Evolutionary conservation across 2,329 filamentous ascomycete species (phyloP), one percentile per base, ranked within the genome.

Genomic region (Thielaviopsis populi): DNA sequence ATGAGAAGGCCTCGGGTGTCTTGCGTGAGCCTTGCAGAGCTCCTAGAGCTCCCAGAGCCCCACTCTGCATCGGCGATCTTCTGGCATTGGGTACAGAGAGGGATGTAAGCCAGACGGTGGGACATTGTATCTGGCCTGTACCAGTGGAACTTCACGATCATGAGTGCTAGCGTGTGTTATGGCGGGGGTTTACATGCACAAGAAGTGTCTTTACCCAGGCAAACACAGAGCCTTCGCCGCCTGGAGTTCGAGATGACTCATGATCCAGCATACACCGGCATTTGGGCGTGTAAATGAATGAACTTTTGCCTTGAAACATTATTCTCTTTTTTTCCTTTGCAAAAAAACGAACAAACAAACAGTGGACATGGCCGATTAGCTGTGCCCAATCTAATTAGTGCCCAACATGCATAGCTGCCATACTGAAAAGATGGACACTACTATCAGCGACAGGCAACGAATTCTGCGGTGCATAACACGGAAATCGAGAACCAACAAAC

Each of bases 321-420:
- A 56, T 7, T 1, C 7, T 33, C 1, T 17, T 56, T 37, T 56
- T 30, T 8, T 17, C 19, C 8, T 3, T 19, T n/a, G 6, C n/a
- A 10, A n/a, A 30, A 27, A 24, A 53, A 53, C n/a, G n/a, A n/a
- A n/a, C n/a, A n/a, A n/a, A n/a, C n/a, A n/a, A n/a, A 19, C 42
- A 37, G 22, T n/a, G 2, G 53, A 56, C 6, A n/a, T 4, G 30
- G 33, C 33, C 5, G 33, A 37, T 8, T 1, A 37, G 10, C 10
- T 56, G 27, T 56, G 30, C 53, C 53, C 27, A 56, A 56, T 56
- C n/a, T 11, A 56, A 56, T 56, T 56, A 56, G 24, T 56, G 53
- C 53, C 53, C 30, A 56, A 56, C 30, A 56, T 56, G 53, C 53
- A 56, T 56, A 37, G 53, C 53, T 56, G 53, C 53, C 53, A 56